Base-by-base conservation (phyloP, 805 yeast species). In the Wickerhamiella slavikovae region DNA sequence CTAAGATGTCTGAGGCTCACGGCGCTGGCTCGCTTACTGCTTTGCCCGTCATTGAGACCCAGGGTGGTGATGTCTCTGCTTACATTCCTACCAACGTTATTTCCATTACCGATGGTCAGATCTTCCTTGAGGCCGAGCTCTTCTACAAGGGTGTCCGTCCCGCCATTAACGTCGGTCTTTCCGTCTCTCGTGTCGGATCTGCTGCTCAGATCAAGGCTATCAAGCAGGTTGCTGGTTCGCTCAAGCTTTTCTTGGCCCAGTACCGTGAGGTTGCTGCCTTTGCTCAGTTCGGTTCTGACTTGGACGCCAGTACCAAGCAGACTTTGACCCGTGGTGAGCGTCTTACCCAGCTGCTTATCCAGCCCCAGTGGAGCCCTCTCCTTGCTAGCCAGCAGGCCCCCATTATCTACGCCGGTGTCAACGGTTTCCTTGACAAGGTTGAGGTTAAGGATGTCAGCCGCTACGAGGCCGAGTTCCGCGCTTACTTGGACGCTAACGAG, bases 61-160 rank as follows among this genome's bases (percentile, higher is more conserved):
- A 80, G 66, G 93, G 94, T 72, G 93, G 93, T 75, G 94, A 82
- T 74, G 93, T 80, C 52, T 79, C 93, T 44, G 93, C 93, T 57
- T 80, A 80, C 69, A 80, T 80, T 60, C 94, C 94, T 61, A 82
- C 94, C 57, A 80, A 80, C 66, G 93, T 80, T 57, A 82, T 82
- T 68, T 82, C 93, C 63, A 80, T 80, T 58, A 82, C 93, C 40
- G 93, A 80, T 58, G 94, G 93, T 60, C 94, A 82, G 67, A 82
- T 82, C 59, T 82, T 82, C 89, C 74, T 82, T 71, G 95, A 83
- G 71, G 91, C 96, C 59, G 98, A 85, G 68, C 71, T 85, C 61
- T 85, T 85, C 85, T 82, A 85, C 89, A 89, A 83, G 73, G 98
- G 98, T 82, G 82, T 85, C 63, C 83, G 98, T 73, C 98, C 98